These are phyloP conservation scores for Dactylellina leptospora DNA, from an alignment of 2,329 filamentous ascomycete genomes.

Conservation along the genomic window DNA sequence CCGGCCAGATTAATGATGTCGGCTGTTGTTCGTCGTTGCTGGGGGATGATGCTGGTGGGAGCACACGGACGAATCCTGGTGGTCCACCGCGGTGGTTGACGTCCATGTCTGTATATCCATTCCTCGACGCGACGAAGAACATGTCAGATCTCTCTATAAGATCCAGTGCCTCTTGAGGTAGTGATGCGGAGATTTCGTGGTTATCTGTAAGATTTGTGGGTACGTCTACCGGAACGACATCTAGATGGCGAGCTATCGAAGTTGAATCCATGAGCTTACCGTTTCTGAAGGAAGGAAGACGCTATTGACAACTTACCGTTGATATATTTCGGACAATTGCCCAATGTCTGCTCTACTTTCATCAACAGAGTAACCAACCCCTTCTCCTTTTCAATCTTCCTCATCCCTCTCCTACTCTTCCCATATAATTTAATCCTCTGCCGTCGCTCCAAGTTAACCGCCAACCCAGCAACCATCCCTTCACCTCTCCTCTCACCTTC, in stretches of 20 bases:
- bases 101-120: conserved; percentile 75
- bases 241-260: conserved; percentile 64
- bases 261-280: neutral
- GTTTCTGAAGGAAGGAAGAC: neutral
- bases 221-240: conserved; percentile 62
- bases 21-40: conserved; percentile 58
- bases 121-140: conserved; percentile 78
- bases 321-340: conserved; percentile 88
- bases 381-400: conserved; percentile 49
- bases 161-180: conserved; percentile 67
- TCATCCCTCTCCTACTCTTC: conserved; percentile 70
- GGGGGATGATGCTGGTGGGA: conserved; percentile 59
- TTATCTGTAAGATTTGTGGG: conserved; percentile 57
- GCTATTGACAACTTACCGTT: conserved; percentile 17
- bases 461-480: conserved; percentile 70
- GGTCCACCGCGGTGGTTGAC: conserved; percentile 82
- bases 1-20: conserved; percentile 73
- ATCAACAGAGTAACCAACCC: conserved; percentile 65
- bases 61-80: conserved; percentile 75
- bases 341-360: conserved; percentile 74
- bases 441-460: conserved; percentile 72
- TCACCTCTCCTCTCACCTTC: conserved; percentile 59
- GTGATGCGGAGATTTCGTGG: conserved; percentile 59
- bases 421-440: conserved; percentile 79
- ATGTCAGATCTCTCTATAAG: conserved; percentile 74